Evolutionary conservation across 2,329 filamentous ascomycete genomes (phyloP), one percentile per base, ranked within the genome.

Genomic region (Botrytis aclada): DNA sequence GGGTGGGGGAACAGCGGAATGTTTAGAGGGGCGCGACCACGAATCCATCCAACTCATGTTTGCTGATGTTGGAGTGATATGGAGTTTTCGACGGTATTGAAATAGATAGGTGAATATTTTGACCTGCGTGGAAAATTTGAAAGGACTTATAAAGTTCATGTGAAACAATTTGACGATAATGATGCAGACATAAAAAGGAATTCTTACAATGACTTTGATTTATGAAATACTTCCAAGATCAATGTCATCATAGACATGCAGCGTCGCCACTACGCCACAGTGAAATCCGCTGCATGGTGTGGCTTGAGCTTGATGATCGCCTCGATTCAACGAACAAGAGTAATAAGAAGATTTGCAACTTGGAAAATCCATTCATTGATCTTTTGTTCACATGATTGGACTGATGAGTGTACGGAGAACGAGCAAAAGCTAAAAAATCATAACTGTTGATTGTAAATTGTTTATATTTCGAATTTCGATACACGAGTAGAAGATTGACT

Each of bases 11-110:
- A 71, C 62, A 32, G 47, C 61, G 29, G 70, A 66, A 58, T 67
- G 70, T 29, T 71, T 71, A 1, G 70, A 58, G 12, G 62, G 70
- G n/a, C 70, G 70, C 41, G 61, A 67, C 70, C 70, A 71, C 37
- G 62, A 71, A 58, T 67, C 70, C 70, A 71, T 71, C 70, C 70
- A 71, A 71, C 70, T 71, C 70, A 71, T 71, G 14, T n/a, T 67
- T 25, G 61, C 61, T 25, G n/a, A 63, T 51, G 56, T 62, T 67
- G 65, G 39, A 22, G 25, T 14, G 22, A 39, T 56, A 32, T 41
- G 29, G 22, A 56, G 37, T 22, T 56, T 56, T 25, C 37, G 65
- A n/a, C 39, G n/a, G 4, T n/a, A 41, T 25, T 41, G 65, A 20
- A 41, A 67, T 56, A 67, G n/a, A 9, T 56, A 5, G 18, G n/a